Percentiles rank a stretch among this genome's conserved stretches.
phyloP scores from a whole-genome alignment of 2,329 filamentous ascomycete species.

The Fusarium austroafricanum region DNA sequence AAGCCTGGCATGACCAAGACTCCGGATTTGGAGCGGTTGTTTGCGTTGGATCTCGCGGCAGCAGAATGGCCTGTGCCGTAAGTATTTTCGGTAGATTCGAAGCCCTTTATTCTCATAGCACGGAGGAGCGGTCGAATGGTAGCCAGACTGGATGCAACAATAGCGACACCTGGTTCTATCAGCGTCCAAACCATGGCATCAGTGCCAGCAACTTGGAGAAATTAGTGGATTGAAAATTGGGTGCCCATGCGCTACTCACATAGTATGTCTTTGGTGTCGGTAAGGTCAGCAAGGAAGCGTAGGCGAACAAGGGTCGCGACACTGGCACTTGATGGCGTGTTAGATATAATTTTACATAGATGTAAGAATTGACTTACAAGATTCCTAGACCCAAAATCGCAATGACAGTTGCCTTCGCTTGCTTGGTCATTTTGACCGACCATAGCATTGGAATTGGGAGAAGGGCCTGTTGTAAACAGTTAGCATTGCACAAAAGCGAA shows the following conservation, averaged over 20 bases:
- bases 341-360: constrained; percentile 4
- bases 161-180: constrained; percentile 67
- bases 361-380: constrained; percentile 53
- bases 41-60: constrained; percentile 41
- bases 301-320: constrained; percentile 65
- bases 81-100: constrained; percentile 56
- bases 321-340: constrained; percentile 56
- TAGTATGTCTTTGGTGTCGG: constrained; percentile 59
- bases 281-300: constrained; percentile 60
- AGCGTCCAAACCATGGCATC: constrained; percentile 68
- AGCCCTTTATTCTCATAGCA: constrained; percentile 59
- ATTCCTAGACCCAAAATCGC: constrained; percentile 62
- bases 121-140: constrained; percentile 67
- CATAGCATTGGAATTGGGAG: constrained; percentile 66
- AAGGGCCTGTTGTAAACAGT: constrained; percentile 53
- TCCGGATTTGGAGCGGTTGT: constrained; percentile 27
- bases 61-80: constrained; percentile 48
- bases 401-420: constrained; percentile 64
- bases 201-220: constrained; percentile 57
- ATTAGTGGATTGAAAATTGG: constrained; percentile 27
- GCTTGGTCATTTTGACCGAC: constrained; percentile 64
- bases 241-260: constrained; percentile 51
- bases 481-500: constrained; percentile 1
- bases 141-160: constrained; percentile 64
- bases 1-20: constrained; percentile 40